phyloP scores from a whole-genome alignment of 1,284 basidiomycete species.

The Leccinum pallidistipes region DNA sequence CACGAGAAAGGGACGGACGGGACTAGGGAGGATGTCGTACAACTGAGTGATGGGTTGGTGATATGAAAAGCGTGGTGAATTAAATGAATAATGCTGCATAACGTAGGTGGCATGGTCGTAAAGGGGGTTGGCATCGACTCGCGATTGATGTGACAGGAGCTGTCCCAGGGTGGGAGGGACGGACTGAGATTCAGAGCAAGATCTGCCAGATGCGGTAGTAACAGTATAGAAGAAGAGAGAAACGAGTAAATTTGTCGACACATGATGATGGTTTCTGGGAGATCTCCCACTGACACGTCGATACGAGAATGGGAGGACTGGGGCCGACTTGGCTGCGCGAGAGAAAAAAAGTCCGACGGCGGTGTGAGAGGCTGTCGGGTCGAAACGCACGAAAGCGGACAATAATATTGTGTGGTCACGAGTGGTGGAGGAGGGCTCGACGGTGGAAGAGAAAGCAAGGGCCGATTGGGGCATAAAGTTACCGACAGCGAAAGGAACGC shows the following conservation, averaged over 20 bases:
- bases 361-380: constrained; percentile 24
- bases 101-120: constrained; percentile 10
- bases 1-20: constrained; percentile 2
- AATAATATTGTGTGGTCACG: constrained; percentile 5
- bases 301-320: constrained; percentile 5
- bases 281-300: constrained; percentile 26
- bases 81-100: constrained; percentile 17
- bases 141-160: constrained; percentile 27
- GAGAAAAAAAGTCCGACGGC: constrained; percentile 17
- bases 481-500: constrained; percentile 27
- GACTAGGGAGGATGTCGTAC: constrained; percentile 10
- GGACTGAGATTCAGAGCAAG: constrained; percentile 17
- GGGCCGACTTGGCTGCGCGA: constrained; percentile 25
- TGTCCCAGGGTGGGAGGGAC: constrained; percentile 22
- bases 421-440: constrained; percentile 2
- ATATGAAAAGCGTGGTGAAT: constrained; percentile 16
- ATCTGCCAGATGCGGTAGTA: constrained; percentile 23
- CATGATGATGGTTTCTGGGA: constrained; percentile 18
- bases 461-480: constrained; percentile 30
- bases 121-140: constrained; percentile 14
- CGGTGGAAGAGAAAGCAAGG: constrained; percentile 12
- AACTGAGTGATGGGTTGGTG: not conserved
- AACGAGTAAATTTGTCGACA: constrained; percentile 17
- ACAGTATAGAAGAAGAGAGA: constrained; percentile 1
- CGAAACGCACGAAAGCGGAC: constrained; percentile 1